Base-by-base conservation (phyloP, 202 grass and related monocot species). In the Bolboschoenoplectus hybrid region DNA sequence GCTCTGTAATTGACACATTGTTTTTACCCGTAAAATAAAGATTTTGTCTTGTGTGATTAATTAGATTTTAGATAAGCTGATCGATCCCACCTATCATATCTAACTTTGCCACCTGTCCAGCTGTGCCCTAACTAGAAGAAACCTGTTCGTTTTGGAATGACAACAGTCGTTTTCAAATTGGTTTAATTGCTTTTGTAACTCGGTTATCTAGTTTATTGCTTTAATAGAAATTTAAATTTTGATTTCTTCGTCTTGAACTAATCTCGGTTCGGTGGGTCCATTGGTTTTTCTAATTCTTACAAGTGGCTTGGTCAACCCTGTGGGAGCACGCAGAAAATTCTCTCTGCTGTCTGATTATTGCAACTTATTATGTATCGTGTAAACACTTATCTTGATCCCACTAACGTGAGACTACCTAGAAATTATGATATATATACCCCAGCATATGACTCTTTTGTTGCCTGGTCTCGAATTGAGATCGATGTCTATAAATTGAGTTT, bases 231-330 rank as follows among this genome's bases (percentile, higher is more conserved):
- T 80, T 34, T 12, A 12, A 41, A 60, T 11, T 60, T 77, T 55
- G 13, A 38, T 75, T 12, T 53, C 9, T 8, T 7, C 9, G 1
- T 53, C 6, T 14, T 53, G 1, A 75, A 55, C 26, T 19, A 58
- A 58, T 79, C 51, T 56, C 12, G 8, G 13, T 74, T 32, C 8
- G 13, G 16, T 78, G 51, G 74, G 32, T 78, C 50, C 51, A 51
- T 39, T 40, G 50, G 47, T 77, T 78, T 61, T 14, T 34, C 51
- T 19, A 51, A 74, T 67, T 67, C 64, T 74, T 74, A 74, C 71
- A 51, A 51, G 20, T 51, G 34, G 74, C 74, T 78, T 40, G 74
- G 74, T 78, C 74, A 78, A 78, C 74, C 74, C 74, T 78, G 74
- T 78, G 74, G 74, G 51, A 78, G 74, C 74, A 57, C 50, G 51